Conservation (phyloP, 108 stramenopile genomes). For the Thalassiosira profunda region DNA sequence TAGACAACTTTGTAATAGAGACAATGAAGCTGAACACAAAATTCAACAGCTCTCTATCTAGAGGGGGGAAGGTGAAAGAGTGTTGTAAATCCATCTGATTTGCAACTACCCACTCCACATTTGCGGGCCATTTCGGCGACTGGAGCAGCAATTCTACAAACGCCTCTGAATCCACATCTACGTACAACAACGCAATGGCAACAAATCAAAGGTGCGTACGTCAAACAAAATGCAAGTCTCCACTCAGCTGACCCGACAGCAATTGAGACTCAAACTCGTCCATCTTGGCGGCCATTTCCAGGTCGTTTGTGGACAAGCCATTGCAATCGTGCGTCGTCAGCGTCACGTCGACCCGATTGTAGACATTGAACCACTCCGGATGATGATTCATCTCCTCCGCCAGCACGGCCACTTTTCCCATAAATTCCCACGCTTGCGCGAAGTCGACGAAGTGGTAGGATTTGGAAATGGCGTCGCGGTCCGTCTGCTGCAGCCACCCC, state of each 20-base stretch:
- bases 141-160: background rate
- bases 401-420: conserved; percentile 85
- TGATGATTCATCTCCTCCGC: conserved; percentile 98
- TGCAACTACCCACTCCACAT: background rate
- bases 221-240: background rate
- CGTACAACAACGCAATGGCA: too few relatives aligned
- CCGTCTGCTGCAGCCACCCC: too few relatives aligned
- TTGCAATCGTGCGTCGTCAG: conserved; percentile 85
- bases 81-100: too few relatives aligned
- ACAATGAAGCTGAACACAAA: too few relatives aligned
- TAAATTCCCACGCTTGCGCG: conserved; percentile 93
- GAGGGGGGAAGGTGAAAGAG: too few relatives aligned
- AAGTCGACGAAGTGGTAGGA: conserved; percentile 89
- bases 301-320: conserved; percentile 82
- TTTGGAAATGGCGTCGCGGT: conserved; percentile 74
- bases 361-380: conserved; percentile 99
- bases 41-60: too few relatives aligned
- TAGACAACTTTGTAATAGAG: too few relatives aligned
- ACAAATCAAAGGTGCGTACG: background rate
- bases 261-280: conserved; percentile 66
- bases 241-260: conserved; percentile 36
- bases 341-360: conserved; percentile 92
- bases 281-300: conserved; percentile 83
- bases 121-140: too few relatives aligned
- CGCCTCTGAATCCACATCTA: background rate